These are phyloP conservation scores for Erodium moschatum DNA, from an alignment of 441 rosid species.

Conservation along the genomic window DNA sequence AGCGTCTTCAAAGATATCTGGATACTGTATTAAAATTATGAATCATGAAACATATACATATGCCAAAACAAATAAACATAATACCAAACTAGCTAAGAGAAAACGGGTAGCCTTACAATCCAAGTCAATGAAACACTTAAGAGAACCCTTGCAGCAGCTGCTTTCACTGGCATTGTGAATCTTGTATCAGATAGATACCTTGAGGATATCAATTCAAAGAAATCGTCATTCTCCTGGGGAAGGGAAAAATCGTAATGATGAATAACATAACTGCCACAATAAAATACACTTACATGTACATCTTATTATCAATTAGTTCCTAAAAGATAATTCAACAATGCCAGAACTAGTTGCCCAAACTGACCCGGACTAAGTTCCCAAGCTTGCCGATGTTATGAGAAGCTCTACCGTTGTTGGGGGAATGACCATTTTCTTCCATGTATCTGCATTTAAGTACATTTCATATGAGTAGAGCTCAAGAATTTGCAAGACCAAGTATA, in stretches of 20 bases:
- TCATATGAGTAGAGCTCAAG: background rate
- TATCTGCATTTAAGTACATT: conserved; percentile 35
- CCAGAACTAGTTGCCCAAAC: conserved; percentile 16
- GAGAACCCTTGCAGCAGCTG: conserved; percentile 83
- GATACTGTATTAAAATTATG: conserved; percentile 47
- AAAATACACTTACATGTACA: background rate
- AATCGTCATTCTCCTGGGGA: conserved; percentile 87
- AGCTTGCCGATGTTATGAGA: conserved; percentile 75
- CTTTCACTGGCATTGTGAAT: conserved; percentile 64
- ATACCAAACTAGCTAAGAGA: background rate
- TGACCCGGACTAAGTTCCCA: conserved; percentile 65
- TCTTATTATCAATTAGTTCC: conserved; percentile 2
- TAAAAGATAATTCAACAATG: background rate
- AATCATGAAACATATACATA: conserved; percentile 19
- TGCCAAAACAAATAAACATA: conserved; percentile 2
- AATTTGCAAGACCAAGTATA: background rate
- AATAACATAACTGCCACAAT: conserved; percentile 2
- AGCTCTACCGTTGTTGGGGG: conserved; percentile 49
- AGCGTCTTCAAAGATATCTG: conserved; percentile 81
- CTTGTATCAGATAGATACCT: conserved; percentile 72
- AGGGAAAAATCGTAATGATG: conserved; percentile 13
- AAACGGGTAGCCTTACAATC: conserved; percentile 41
- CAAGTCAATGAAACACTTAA: conserved; percentile 71
- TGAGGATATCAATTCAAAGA: conserved; percentile 81
- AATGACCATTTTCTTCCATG: conserved; percentile 44